Evolutionary conservation across 108 stramenopile species (phyloP), one percentile per base, ranked within the genome.

Genomic region (Seminavis robusta): DNA sequence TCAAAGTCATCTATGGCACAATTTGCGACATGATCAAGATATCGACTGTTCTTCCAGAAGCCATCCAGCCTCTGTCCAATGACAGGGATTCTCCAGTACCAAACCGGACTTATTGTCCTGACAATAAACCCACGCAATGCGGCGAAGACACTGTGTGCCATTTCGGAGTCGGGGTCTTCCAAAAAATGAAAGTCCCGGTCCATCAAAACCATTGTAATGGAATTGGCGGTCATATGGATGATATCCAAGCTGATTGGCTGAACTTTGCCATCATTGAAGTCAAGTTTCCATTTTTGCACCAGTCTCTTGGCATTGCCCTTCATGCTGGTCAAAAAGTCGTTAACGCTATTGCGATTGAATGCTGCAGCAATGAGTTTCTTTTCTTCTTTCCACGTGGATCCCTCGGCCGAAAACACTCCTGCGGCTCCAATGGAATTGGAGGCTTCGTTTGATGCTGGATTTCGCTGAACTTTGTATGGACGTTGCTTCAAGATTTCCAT

Each of bases 41-140:
- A 34, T 2, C 27, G 13, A 7, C 1, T 48, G 37, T 3, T 24
- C 33, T 4, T 15, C 27, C 54, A 47, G 3, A 11, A 36, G 20
- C 69, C 69, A 41, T 71, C 69, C 5, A 71, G 29, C 37, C 64
- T 50, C 34, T 63, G 53, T 23, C 69, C 69, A 40, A 71, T 63
- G 28, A 71, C 3, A 16, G 69, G 69, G 7, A 63, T 63, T 1
- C 51, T 63, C 62, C 62, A 71, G 45, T 58, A 71, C 4, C 23
- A 16, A 25, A 71, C 43, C 13, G 69, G 69, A 3, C 39, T 29
- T 2, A 63, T 21, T 20, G 39, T 26, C 3, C 69, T 44, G 1
- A 19, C 0, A 20, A 54, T 13, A 26, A 29, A 7, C 11, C 17
- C 23, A 9, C 33, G 34, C n/a, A 61, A 36, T 29, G 20, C 10